Evolutionary conservation across 2,329 filamentous ascomycete species (phyloP), one percentile per base, ranked within the genome.

Genomic region (Cytospora chrysosperma): DNA sequence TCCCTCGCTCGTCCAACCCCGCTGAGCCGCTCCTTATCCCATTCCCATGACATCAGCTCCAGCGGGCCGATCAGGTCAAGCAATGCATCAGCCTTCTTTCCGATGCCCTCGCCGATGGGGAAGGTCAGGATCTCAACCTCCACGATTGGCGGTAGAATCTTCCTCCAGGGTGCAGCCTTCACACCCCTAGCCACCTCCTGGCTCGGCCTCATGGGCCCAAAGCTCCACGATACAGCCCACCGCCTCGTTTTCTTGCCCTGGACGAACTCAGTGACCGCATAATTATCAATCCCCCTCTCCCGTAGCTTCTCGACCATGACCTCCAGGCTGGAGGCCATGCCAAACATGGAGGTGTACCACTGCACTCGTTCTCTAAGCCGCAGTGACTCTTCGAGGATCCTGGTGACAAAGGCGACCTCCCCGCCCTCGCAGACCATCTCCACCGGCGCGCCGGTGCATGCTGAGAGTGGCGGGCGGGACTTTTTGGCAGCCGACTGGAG

Each of bases 261-360:
- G 0, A 92, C 81, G 68, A 98, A 89, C 67, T 90, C 87, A 0
- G 89, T 90, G 0, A 97, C 85, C 0, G 92, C 93, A 69, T 88
- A 97, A 72, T 98, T 99, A 43, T 80, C 79, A 43, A 96, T 82
- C 0, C 77, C 79, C 12, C 82, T 72, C 2, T 81, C 76, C 19
- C 83, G 82, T 4, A 89, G 79, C 58, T 81, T 80, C 7, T 87
- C 80, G 0, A 97, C 77, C 0, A 89, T 75, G 0, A 80, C 78
- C 0, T 89, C 81, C 3, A 91, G 79, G 68, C 89, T 93, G 0
- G 83, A 82, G 32, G 91, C 79, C 70, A 96, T 96, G 0, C 94
- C 93, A 0, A 98, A 80, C 92, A 98, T 96, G 60, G 88, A 88
- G 1, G 90, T 95, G 75, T 95, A 98, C 95, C 95, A 99, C 65